Evolutionary conservation across 306 rosid species (phyloP), one percentile per base, ranked within the genome.

Genomic region (Medicago ruthenica): DNA sequence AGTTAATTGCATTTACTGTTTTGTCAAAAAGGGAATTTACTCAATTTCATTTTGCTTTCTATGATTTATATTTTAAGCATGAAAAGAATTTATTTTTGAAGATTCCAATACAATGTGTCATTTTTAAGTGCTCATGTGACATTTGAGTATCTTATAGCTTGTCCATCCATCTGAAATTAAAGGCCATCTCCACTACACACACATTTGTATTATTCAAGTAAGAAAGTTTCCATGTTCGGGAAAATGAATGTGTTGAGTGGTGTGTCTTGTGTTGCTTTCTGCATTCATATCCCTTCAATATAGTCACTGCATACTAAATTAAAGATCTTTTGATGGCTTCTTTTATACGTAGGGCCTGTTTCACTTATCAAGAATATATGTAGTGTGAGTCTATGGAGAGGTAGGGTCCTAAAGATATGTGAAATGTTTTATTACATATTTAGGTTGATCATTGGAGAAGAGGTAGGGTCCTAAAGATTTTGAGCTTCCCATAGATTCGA

Each of bases 381-480:
- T 37, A 37, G 55, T 16, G 31, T 65, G 63, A 66, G 55, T 7
- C 36, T 47, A 62, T 8, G 45, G 34, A 74, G 47, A 74, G 48
- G n/a, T n/a, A n/a, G n/a, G n/a, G n/a, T 75, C 72, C 57, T 40
- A 54, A 66, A 53, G 20, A 64, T 50, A 13, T 75, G 64, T 50
- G 37, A 13, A 51, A 34, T 65, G 14, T 6, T 48, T 20, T 62
- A 62, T 63, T 65, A 7, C 40, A 34, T 31, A 22, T 50, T 64
- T 14, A 6, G 66, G 64, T 50, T 75, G 73, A 51, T 64, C 39
- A 34, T 11, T 8, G 50, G 72, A 63, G n/a, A 20, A 17, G 62
- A 63, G 37, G 20, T 45, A 31, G 50, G 39, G 72, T 67, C 31
- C 55, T 67, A 20, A 22, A 55, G 15, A 10, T 55, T 55, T 9